Base-by-base conservation (phyloP, 225 moss, liverwort and hornwort species). In the Marchantia paleacea region DNA sequence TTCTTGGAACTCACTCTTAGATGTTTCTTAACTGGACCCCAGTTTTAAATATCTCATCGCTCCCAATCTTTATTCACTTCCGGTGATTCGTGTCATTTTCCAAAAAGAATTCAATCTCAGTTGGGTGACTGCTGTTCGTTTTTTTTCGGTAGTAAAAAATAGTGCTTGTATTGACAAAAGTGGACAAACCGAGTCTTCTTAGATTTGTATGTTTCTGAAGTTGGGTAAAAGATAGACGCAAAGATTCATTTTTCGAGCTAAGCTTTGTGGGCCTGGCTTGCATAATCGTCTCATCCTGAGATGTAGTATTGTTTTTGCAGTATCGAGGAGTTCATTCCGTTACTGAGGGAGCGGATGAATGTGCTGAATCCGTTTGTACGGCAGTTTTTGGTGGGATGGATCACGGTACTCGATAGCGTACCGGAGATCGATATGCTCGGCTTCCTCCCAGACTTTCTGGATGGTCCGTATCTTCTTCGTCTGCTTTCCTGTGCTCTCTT, bases 361-460 rank as follows among this genome's bases (percentile, higher is more conserved):
- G 94, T 97, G 81, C 84, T 97, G 80, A 94, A 93, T 82, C 94
- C 97, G 24, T 90, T 83, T 83, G 94, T 97, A 25, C 93, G 97
- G 68, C 94, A 94, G 82, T 97, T 97, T 79, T 77, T 97, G 85
- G 97, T 97, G 82, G 97, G 97, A 88, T 97, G 97, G 97, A 97
- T 97, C 74, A 97, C 97, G 64, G 97, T 94, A 29, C 87, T 97
- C 81, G 97, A 97, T 83, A 94, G 97, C 84, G 97, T 94, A 53
- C 97, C 97, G 63, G 94, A 97, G 52, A 94, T 97, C 70, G 97
- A 97, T 81, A 97, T 97, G 94, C 97, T 97, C 76, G 97, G 97
- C 58, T 97, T 97, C 69, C 92, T 97, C 66, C 97, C 97, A 52
- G 97, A 97, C 82, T 97, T 97, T 87, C 88, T 97, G 55, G 97